Base-by-base conservation (phyloP, 2,329 filamentous ascomycete species). In the Cordyceps farinosa region DNA sequence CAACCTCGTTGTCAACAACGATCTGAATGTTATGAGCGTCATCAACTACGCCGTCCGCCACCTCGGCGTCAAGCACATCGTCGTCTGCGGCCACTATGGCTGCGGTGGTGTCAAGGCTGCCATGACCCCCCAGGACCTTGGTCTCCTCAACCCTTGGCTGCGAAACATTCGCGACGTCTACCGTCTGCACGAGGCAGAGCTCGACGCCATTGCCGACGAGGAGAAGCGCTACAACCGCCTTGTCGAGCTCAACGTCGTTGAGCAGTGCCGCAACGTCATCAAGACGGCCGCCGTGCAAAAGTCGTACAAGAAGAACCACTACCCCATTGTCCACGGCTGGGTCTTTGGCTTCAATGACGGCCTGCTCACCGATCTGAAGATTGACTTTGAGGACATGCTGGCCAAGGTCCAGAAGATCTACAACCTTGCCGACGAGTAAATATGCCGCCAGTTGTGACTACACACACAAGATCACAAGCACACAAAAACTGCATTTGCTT, bases 11-110 rank as follows among this genome's bases (percentile, higher is more conserved):
- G 87, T 87, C 78, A 86, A 88, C 73, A 88, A 87, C 67, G 93
- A 97, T 74, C 84, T 96, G 71, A 92, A 88, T 76, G 87, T 88
- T 56, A 87, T 91, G 74, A 85, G 85, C 74, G 92, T 96, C 70
- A 91, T 97, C 77, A 88, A 95, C 74, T 97, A 92, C 74, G 90
- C 92, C 67, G 91, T 97, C 67, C 81, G 84, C 70, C 87, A 94
- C 75, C 83, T 97, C 47, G 83, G 90, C 73, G 89, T 92, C 74
- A 91, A 91, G 80, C 89, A 92, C 80, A 90, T 92, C 69, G 82
- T 92, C 67, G 87, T 92, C 64, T 92, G 89, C 76, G 89, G 89
- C 30, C 89, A 92, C 80, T 91, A 91, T 79, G 87, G 87, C 75
- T 92, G 89, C 76, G 89, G 89, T 55, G 89, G 89, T 66, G 88